phyloP scores from a whole-genome alignment of 139 green algal genomes.

The Yamagishiella unicocca region DNA sequence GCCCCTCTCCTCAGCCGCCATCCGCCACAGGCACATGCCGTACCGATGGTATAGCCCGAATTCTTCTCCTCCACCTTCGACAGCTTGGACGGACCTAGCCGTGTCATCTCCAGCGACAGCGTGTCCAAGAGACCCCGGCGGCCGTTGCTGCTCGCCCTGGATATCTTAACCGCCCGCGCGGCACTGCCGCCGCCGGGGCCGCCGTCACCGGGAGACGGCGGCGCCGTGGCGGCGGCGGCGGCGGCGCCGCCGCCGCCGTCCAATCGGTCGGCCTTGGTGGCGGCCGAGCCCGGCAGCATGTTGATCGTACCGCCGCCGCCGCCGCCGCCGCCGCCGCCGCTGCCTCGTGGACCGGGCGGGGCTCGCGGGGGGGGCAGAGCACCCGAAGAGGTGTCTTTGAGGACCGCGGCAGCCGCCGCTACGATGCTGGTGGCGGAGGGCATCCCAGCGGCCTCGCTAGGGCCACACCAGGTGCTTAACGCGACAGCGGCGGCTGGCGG shows the following conservation, averaged over 20 bases:
- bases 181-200: background rate
- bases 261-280: background rate
- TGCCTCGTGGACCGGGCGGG: too few relatives aligned
- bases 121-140: background rate
- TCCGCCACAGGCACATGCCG: too few relatives aligned
- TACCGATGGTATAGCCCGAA: too few relatives aligned
- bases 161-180: background rate
- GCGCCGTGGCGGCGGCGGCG: background rate
- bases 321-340: background rate
- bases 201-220: background rate
- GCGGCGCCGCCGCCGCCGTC: background rate
- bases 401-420: background rate
- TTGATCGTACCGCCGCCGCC: background rate
- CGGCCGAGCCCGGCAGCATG: background rate
- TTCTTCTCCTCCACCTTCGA: background rate
- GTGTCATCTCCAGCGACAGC: background rate
- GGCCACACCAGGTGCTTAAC: too few relatives aligned
- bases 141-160: background rate
- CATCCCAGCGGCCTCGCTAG: background rate
- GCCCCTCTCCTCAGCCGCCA: too few relatives aligned
- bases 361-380: too few relatives aligned
- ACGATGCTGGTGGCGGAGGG: constrained; percentile 12
- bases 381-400: too few relatives aligned
- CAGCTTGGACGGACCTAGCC: background rate
- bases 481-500: background rate